Conservation (phyloP, 2,329 filamentous ascomycete genomes). For the Xylariales sp. region DNA sequence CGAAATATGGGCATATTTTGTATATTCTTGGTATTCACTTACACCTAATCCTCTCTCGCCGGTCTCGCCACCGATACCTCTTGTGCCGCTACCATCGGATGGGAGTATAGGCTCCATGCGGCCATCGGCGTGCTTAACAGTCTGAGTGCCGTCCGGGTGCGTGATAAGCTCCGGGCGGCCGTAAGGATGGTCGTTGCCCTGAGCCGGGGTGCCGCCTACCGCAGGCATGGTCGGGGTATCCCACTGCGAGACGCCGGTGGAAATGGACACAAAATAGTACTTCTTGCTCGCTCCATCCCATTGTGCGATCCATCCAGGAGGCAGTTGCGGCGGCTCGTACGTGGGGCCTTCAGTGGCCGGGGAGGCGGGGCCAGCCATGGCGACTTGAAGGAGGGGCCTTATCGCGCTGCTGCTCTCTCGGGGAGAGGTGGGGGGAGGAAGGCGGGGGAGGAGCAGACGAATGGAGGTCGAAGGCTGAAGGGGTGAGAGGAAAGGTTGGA, state of each 20-base stretch:
- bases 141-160: conserved; percentile 59
- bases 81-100: conserved; percentile 37
- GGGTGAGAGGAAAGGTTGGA: no score
- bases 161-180: conserved; percentile 57
- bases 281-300: conserved; percentile 62
- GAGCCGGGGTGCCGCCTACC: conserved; percentile 56
- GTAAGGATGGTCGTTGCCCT: conserved; percentile 57
- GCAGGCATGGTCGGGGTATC: conserved; percentile 64
- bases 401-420: no score
- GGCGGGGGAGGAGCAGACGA: no score
- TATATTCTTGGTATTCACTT: conserved; percentile 29
- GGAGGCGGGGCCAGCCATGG: conserved; percentile 54
- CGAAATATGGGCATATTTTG: not conserved
- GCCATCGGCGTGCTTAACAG: conserved; percentile 56
- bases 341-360: conserved; percentile 56
- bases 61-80: conserved; percentile 45
- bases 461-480: no score
- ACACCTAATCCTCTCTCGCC: conserved; percentile 64
- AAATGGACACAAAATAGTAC: conserved; percentile 70
- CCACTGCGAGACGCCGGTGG: conserved; percentile 69
- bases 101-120: conserved; percentile 56
- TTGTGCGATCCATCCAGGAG: conserved; percentile 65
- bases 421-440: no score
- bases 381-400: conserved; percentile 9
- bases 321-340: conserved; percentile 54